Conservation (phyloP, 371 early-diverging fungal genomes). For the Syncephalastrum contaminatum region DNA sequence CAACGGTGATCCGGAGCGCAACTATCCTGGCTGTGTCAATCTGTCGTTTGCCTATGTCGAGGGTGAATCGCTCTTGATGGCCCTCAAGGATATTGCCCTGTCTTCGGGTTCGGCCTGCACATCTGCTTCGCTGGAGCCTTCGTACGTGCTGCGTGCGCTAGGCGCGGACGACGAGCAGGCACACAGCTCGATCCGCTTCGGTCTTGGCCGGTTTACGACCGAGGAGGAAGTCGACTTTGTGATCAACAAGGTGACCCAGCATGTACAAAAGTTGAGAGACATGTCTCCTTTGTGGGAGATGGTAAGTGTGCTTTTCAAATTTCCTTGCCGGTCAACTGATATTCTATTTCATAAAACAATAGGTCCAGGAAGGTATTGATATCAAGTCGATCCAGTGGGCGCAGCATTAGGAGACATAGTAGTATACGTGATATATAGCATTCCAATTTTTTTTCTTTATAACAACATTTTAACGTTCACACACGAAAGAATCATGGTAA, state of each 20-base stretch:
- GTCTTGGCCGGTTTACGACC: slow-evolving; percentile 98
- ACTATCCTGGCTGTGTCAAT: slow-evolving; percentile 97
- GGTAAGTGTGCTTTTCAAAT: slow-evolving; percentile 42
- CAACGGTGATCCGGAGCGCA: slow-evolving; percentile 82
- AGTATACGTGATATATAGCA: too few relatives aligned
- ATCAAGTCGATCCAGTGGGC: slow-evolving; percentile 91
- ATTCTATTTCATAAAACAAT: slow-evolving; percentile 8
- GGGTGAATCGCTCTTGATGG: slow-evolving; percentile 99
- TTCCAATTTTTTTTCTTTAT: neutral
- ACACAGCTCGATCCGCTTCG: slow-evolving; percentile 98
- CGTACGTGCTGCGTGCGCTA: slow-evolving; percentile 97
- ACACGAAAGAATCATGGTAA: too few relatives aligned
- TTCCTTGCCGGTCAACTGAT: too few relatives aligned
- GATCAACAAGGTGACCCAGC: slow-evolving; percentile 80
- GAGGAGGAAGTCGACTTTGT: slow-evolving; percentile 96
- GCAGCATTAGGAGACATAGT: slow-evolving; percentile 64
- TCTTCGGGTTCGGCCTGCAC: slow-evolving; percentile 99
- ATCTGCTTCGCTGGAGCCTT: slow-evolving; percentile 98
- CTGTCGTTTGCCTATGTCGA: slow-evolving; percentile 99
- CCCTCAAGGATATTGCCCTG: slow-evolving; percentile 97
- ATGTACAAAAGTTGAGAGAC: slow-evolving; percentile 93
- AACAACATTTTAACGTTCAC: neutral
- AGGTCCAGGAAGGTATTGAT: slow-evolving; percentile 90
- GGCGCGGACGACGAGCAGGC: slow-evolving; percentile 99
- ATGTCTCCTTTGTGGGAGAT: slow-evolving; percentile 99